Conservation (phyloP, 2,329 filamentous ascomycete species). For the Diaporthe sp. region DNA sequence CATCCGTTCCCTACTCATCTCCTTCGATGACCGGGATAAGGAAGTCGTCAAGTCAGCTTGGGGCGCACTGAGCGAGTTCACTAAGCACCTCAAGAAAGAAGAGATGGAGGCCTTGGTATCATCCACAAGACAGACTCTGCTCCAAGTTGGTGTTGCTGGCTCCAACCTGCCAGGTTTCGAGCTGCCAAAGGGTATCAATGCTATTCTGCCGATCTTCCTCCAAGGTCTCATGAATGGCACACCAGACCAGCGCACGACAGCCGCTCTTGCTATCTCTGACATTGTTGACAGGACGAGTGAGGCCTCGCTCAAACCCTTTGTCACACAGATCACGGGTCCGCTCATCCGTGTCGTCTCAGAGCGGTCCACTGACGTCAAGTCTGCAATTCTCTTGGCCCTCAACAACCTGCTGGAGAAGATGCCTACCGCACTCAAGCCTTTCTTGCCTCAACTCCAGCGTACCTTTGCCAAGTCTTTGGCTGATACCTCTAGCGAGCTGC, state of each 20-base stretch:
- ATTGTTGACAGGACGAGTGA: conserved; percentile 93
- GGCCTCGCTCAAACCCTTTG: conserved; percentile 90
- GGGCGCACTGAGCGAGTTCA: conserved; percentile 88
- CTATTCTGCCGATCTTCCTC: conserved; percentile 95
- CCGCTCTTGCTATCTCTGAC: conserved; percentile 94
- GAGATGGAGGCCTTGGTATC: conserved; percentile 95
- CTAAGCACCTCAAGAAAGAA: conserved; percentile 91
- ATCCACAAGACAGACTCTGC: conserved; percentile 87
- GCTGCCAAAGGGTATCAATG: conserved; percentile 96
- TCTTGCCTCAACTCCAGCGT: conserved; percentile 94
- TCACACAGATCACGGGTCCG: conserved; percentile 97
- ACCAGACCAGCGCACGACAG: conserved; percentile 89
- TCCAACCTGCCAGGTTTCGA: conserved; percentile 88
- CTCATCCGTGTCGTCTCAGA: conserved; percentile 98
- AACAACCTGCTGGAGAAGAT: conserved; percentile 98
- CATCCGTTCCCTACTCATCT: conserved; percentile 89
- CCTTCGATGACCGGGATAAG: conserved; percentile 88
- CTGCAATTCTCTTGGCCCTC: conserved; percentile 91
- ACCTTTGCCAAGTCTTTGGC: conserved; percentile 97
- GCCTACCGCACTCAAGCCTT: conserved; percentile 93
- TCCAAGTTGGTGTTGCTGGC: conserved; percentile 90
- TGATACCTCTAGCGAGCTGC: conserved; percentile 89
- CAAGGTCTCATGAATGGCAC: conserved; percentile 98
- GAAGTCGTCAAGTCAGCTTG: conserved; percentile 92
- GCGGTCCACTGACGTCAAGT: conserved; percentile 94